phyloP scores from a whole-genome alignment of 306 rosid species.

The Quercus gilva region DNA sequence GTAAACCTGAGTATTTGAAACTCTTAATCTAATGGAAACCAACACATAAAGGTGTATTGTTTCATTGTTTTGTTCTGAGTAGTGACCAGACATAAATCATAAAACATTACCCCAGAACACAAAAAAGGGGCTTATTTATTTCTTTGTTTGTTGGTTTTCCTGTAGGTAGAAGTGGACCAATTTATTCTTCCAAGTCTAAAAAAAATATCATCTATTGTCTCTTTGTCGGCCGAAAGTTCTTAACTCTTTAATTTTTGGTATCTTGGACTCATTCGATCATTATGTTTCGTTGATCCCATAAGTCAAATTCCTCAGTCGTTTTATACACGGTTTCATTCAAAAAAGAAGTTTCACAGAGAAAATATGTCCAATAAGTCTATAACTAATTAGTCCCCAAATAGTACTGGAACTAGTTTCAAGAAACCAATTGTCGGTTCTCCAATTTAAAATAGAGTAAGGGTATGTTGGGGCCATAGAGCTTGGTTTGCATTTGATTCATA shows the following conservation, averaged over 20 bases:
- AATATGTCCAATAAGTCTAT: background rate
- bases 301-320: background rate
- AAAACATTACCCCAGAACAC: background rate
- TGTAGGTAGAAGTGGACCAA: background rate
- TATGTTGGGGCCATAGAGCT: no score
- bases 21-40: background rate
- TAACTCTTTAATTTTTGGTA: background rate
- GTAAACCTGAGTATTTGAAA: background rate
- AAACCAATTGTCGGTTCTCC: background rate
- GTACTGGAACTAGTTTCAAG: background rate
- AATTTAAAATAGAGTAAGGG: no score
- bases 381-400: background rate
- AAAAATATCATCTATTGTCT: conserved; percentile 34
- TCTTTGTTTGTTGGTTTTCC: background rate
- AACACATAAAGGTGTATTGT: background rate
- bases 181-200: background rate
- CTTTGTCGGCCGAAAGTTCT: conserved; percentile 34
- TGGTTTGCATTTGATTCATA: no score
- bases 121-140: background rate
- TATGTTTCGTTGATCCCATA: conserved; percentile 3
- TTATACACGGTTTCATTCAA: background rate
- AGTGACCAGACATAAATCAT: background rate
- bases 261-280: background rate
- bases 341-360: background rate
- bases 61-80: background rate